These are phyloP conservation scores for Alternaria alternata DNA, from an alignment of 2,329 filamentous ascomycete genomes.

Conservation along the genomic window DNA sequence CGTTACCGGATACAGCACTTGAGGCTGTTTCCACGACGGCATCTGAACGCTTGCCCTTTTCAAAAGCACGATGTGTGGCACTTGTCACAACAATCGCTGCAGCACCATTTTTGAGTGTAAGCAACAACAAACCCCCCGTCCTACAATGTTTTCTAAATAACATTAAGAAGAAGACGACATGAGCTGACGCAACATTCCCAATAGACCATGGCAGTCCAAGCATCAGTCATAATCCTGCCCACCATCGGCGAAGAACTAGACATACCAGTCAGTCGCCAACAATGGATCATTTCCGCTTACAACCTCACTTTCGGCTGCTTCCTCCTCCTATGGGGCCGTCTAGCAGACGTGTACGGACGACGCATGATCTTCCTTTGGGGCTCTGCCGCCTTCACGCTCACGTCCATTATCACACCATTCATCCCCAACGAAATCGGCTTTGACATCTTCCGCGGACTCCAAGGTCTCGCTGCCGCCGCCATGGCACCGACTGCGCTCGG, in stretches of 20 bases:
- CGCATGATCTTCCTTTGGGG: slow-evolving; percentile 70
- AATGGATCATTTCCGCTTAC: slow-evolving; percentile 74
- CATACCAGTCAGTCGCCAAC: slow-evolving; percentile 66
- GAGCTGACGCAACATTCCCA: no score
- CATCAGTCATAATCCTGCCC: slow-evolving; percentile 69
- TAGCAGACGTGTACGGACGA: slow-evolving; percentile 73
- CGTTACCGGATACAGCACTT: background rate
- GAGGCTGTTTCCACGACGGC: slow-evolving; percentile 10
- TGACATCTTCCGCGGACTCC: slow-evolving; percentile 70
- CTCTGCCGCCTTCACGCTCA: slow-evolving; percentile 68
- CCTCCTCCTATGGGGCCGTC: slow-evolving; percentile 71
- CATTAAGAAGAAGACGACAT: no score
- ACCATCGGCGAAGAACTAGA: slow-evolving; percentile 65
- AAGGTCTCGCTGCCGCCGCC: slow-evolving; percentile 72
- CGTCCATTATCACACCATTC: slow-evolving; percentile 69
- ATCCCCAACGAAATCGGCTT: slow-evolving; percentile 73
- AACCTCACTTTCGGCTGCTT: slow-evolving; percentile 73
- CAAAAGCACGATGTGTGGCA: slow-evolving; percentile 41
- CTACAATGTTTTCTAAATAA: background rate
- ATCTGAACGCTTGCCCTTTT: slow-evolving; percentile 35
- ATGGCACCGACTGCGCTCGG: slow-evolving; percentile 76
- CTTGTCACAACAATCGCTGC: slow-evolving; percentile 38
- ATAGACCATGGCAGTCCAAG: slow-evolving; percentile 65
- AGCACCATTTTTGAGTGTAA: slow-evolving; percentile 46
- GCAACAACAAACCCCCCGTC: background rate